These are phyloP conservation scores for Apophysomyces elegans DNA, from an alignment of 371 early-diverging fungal species.

Conservation along the genomic window DNA sequence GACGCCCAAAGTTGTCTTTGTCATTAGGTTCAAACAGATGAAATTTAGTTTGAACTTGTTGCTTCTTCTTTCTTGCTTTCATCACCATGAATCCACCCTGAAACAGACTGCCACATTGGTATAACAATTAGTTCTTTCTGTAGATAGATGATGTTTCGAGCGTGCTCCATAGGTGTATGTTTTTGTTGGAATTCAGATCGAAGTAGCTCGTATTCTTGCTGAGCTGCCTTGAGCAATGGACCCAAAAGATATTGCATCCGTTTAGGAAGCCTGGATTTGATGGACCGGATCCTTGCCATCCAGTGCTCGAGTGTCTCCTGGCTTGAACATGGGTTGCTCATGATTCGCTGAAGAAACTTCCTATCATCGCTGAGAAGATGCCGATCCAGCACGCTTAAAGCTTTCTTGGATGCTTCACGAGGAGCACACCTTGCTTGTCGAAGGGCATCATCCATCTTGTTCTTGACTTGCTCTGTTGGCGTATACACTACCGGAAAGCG, in stretches of 20 bases:
- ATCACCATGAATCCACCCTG: neutral
- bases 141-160: neutral
- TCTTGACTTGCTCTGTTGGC: neutral
- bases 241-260: neutral
- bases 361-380: neutral
- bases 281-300: neutral
- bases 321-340: neutral
- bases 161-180: neutral
- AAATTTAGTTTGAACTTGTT: too few relatives aligned
- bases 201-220: neutral
- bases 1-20: too few relatives aligned
- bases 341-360: neutral
- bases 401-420: neutral
- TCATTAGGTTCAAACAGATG: too few relatives aligned
- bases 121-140: neutral
- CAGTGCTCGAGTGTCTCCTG: neutral
- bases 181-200: conserved; percentile 2
- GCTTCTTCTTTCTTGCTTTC: neutral
- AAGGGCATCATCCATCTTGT: conserved; percentile 1
- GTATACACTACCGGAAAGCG: neutral
- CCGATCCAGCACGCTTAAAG: neutral
- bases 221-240: neutral
- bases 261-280: neutral
- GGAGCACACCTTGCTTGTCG: neutral
- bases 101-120: neutral